Evolutionary conservation across 768 basidiomycete genomes (phyloP).

Genomic region (Agaricus blazei): DNA sequence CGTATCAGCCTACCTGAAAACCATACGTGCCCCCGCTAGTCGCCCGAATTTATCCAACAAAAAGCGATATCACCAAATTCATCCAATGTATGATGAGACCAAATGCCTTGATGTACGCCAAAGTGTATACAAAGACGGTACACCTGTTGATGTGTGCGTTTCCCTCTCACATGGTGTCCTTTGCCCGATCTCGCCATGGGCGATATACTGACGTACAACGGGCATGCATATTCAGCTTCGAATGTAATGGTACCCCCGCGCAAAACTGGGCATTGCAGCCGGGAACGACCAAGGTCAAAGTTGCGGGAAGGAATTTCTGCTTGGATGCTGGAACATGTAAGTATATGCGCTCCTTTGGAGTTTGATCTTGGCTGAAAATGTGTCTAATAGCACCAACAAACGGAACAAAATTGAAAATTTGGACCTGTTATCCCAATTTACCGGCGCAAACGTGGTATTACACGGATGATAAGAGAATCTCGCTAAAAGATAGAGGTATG

Average conservation of each 20-base stretch:
- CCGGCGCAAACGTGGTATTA: constrained; percentile 22
- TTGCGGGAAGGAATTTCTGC: constrained; percentile 19
- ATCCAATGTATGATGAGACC: constrained; percentile 18
- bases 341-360: constrained; percentile 2
- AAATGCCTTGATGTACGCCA: constrained; percentile 27
- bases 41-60: too few species aligned
- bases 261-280: constrained; percentile 22
- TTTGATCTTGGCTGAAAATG: not conserved
- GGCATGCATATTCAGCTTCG: constrained; percentile 15
- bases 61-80: constrained; percentile 14
- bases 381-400: constrained; percentile 16
- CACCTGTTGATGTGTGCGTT: constrained; percentile 25
- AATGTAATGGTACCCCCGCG: constrained; percentile 23
- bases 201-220: not conserved
- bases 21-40: too few species aligned
- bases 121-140: constrained; percentile 21
- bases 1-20: too few species aligned
- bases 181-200: not conserved
- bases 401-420: constrained; percentile 20
- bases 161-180: not conserved
- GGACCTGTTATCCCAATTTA: constrained; percentile 16
- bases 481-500: constrained; percentile 16
- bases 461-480: constrained; percentile 20
- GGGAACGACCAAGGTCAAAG: constrained; percentile 19
- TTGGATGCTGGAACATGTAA: constrained; percentile 23